Conservation (phyloP, 106 monocot species). For the Triglochin maritima region DNA sequence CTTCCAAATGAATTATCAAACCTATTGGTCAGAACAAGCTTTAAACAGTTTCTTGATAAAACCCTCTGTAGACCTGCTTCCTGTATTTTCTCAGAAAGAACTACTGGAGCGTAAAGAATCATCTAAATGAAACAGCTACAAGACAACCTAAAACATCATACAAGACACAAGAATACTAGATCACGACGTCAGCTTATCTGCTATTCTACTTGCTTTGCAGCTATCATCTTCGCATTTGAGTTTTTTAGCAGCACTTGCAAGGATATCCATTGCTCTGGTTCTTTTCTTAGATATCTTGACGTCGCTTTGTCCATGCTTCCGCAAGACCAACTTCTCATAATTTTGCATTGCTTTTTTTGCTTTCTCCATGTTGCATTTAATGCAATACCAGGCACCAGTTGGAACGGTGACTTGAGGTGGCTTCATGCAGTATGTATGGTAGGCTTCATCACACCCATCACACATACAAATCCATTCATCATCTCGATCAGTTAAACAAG, state of each 20-base stretch:
- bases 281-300: neutral
- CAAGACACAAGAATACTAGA: too few species aligned
- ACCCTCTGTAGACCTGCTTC: too few species aligned
- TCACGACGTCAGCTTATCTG: neutral
- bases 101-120: too few species aligned
- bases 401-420: slow-evolving; percentile 14
- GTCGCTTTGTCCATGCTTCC: slow-evolving; percentile 13
- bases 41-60: too few species aligned
- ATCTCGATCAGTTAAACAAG: slow-evolving; percentile 17
- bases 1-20: too few species aligned
- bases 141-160: too few species aligned
- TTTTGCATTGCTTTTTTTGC: slow-evolving; percentile 17
- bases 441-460: slow-evolving; percentile 24
- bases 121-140: too few species aligned
- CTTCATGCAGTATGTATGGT: slow-evolving; percentile 26
- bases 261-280: slow-evolving; percentile 13
- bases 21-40: too few species aligned
- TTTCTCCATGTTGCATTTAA: slow-evolving; percentile 9
- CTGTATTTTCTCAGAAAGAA: too few species aligned
- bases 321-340: slow-evolving; percentile 18
- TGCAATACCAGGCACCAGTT: slow-evolving; percentile 21
- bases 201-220: neutral
- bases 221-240: neutral
- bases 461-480: slow-evolving; percentile 17
- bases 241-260: slow-evolving; percentile 12